Percentiles rank a stretch among this genome's conserved stretches.
phyloP scores from a whole-genome alignment of 768 basidiomycete genomes.

The Clavulina sp. region DNA sequence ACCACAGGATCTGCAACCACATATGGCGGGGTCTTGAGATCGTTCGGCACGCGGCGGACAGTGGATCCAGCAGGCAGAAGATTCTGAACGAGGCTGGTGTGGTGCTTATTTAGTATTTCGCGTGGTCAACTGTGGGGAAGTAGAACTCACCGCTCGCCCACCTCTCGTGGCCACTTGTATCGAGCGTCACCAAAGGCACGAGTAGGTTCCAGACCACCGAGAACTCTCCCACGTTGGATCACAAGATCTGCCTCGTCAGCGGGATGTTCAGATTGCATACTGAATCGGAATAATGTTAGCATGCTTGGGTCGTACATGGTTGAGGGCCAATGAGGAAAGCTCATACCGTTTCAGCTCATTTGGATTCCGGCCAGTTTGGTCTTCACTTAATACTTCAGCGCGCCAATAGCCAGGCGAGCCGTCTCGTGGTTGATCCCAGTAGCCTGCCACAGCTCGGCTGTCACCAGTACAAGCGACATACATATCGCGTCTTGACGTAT shows the following conservation, averaged over 20 bases:
- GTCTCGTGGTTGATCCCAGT: slow-evolving; percentile 54
- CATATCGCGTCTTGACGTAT: slow-evolving; percentile 62
- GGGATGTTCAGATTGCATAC: slow-evolving; percentile 73
- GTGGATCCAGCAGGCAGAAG: slow-evolving; percentile 21
- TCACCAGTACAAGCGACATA: slow-evolving; percentile 91
- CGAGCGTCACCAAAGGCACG: slow-evolving; percentile 79
- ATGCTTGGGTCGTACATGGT: background rate
- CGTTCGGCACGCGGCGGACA: slow-evolving; percentile 39
- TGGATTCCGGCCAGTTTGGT: slow-evolving; percentile 86
- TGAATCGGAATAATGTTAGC: slow-evolving; percentile 15
- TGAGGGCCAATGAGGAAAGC: background rate
- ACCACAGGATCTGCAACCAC: slow-evolving; percentile 73
- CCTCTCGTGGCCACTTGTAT: slow-evolving; percentile 67
- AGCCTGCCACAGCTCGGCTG: slow-evolving; percentile 86
- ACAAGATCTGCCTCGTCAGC: slow-evolving; percentile 53
- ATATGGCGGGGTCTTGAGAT: slow-evolving; percentile 82
- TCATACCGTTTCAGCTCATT: slow-evolving; percentile 65
- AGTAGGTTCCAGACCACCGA: slow-evolving; percentile 75
- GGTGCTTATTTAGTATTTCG: no score
- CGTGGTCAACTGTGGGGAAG: no score
- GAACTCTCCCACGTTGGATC: slow-evolving; percentile 61
- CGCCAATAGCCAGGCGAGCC: slow-evolving; percentile 59
- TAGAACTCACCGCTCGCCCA: slow-evolving; percentile 50
- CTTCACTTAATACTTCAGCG: slow-evolving; percentile 86
- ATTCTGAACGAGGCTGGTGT: slow-evolving; percentile 5